Percentiles rank a stretch among this genome's conserved stretches.
These are phyloP conservation scores for Colletotrichum sp. DNA, from an alignment of 2,329 filamentous ascomycete species.

Conservation along the genomic window DNA sequence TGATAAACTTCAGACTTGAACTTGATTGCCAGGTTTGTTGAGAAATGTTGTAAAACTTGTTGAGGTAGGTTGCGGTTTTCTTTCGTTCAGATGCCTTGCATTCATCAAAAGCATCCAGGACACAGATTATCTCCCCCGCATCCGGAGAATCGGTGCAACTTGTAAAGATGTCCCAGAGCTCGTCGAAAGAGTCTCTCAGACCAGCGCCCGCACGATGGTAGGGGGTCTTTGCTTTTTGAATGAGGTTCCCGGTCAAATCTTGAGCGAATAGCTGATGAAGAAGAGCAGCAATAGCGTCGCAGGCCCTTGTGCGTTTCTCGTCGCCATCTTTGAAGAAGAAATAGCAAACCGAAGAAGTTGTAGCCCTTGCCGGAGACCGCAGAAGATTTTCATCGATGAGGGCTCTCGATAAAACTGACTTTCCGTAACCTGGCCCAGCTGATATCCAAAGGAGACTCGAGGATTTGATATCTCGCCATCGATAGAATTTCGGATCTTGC, in stretches of 20 bases:
- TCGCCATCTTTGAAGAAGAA: not conserved
- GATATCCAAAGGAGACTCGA: not conserved
- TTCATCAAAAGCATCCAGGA: not conserved
- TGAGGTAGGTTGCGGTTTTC: fast-evolving
- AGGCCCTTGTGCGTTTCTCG: not conserved
- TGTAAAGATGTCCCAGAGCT: not conserved
- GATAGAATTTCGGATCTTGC: not conserved
- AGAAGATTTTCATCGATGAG: not conserved
- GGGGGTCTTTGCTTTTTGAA: not conserved
- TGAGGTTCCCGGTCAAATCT: not conserved
- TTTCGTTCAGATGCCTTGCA: not conserved
- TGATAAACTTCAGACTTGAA: not conserved
- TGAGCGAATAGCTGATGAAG: not conserved
- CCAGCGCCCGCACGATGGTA: not conserved
- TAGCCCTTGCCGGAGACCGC: not conserved
- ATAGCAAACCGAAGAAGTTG: not conserved
- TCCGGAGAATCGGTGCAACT: not conserved
- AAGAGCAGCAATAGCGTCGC: not conserved
- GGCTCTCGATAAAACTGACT: not conserved
- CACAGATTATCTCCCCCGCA: not conserved
- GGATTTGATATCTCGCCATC: fast-evolving
- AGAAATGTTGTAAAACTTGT: not conserved
- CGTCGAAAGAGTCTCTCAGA: not conserved
- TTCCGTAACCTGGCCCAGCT: not conserved
- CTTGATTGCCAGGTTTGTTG: fast-evolving